phyloP scores from a whole-genome alignment of 345 rosid species.

The Camelina laxa region DNA sequence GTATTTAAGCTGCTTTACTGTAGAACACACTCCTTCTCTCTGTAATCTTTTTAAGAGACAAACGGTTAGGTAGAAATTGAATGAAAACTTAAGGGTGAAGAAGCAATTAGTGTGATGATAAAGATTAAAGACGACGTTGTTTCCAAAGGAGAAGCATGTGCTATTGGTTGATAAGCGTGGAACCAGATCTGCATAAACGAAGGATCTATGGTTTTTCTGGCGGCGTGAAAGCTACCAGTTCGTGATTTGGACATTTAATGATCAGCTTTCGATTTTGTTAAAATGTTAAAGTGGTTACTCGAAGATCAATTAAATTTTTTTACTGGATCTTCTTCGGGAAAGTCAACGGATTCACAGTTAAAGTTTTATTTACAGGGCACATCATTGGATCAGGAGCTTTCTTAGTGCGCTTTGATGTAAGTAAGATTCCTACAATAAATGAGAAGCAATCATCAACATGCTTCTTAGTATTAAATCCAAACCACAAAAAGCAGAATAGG shows the following conservation, averaged over 20 bases:
- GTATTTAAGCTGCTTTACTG: background rate
- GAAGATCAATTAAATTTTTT: too few relatives aligned
- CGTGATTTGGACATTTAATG: background rate
- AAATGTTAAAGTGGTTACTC: too few relatives aligned
- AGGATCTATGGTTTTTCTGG: background rate
- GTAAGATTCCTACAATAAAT: background rate
- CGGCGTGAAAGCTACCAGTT: background rate
- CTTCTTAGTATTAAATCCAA: background rate
- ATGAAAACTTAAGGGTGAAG: background rate
- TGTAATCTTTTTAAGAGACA: background rate
- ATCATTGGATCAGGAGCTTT: too few relatives aligned
- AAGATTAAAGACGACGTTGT: background rate
- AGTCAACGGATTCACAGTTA: background rate
- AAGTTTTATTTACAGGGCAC: background rate
- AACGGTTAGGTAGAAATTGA: background rate
- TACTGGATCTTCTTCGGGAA: too few relatives aligned
- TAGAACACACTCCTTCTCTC: background rate
- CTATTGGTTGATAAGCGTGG: conserved; percentile 8
- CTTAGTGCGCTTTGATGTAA: too few relatives aligned
- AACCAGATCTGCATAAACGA: background rate
- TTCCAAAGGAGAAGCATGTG: conserved; percentile 3
- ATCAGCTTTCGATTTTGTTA: background rate
- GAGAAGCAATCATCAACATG: background rate
- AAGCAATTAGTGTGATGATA: background rate
- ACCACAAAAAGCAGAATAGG: background rate